Conservation (phyloP, 2,329 filamentous ascomycete genomes). For the Neofusicoccum sp. region DNA sequence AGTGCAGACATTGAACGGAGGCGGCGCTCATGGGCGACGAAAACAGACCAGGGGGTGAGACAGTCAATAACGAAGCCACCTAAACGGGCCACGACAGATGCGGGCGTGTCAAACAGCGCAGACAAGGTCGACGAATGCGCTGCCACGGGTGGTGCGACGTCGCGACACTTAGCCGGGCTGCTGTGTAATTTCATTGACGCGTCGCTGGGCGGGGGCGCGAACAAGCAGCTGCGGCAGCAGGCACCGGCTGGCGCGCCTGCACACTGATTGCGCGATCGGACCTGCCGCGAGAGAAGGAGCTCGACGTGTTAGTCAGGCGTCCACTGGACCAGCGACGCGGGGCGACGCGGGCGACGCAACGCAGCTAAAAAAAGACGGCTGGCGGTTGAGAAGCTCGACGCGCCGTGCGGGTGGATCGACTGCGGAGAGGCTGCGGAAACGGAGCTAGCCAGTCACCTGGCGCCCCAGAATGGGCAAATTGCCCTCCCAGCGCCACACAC, state of each 20-base stretch:
- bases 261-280: not conserved
- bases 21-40: not conserved
- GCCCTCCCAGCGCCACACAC: not conserved
- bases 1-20: not conserved
- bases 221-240: not conserved
- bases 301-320: not conserved
- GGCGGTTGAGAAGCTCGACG: not conserved
- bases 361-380: slow-evolving; percentile 2
- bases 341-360: not conserved
- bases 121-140: not conserved
- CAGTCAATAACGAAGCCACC: not conserved
- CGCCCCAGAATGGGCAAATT: not conserved
- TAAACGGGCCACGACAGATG: not conserved
- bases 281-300: not conserved
- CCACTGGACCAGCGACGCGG: not conserved
- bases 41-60: slow-evolving; percentile 4
- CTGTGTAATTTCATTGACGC: not conserved
- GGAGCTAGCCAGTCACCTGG: too few species aligned
- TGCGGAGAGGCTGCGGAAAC: slow-evolving; percentile 4
- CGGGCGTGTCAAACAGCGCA: not conserved
- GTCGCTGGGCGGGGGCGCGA: not conserved
- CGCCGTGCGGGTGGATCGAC: slow-evolving; percentile 13
- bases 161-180: not conserved
- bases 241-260: not conserved
- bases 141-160: slow-evolving; percentile 6